Evolutionary conservation across 257 asterid genomes (phyloP).

Genomic region (Mentha longifolia): DNA sequence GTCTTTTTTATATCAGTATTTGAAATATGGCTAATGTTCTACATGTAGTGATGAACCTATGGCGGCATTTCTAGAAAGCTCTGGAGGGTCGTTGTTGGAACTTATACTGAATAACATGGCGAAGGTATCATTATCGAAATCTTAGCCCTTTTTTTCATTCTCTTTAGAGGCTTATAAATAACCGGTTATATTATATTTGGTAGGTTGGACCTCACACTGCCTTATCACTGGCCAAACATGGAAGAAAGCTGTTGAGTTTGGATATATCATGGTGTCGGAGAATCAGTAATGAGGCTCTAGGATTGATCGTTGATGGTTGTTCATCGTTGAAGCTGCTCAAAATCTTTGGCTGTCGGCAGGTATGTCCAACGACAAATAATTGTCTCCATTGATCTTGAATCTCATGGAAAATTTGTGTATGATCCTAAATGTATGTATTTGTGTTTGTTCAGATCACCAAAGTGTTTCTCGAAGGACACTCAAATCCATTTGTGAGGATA

Average conservation of each 20-base stretch:
- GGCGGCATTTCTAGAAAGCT: slow-evolving; percentile 81
- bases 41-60: slow-evolving; percentile 71
- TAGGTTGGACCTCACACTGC: slow-evolving; percentile 70
- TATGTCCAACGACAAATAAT: slow-evolving; percentile 28
- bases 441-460: slow-evolving; percentile 59
- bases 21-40: slow-evolving; percentile 26
- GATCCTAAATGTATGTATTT: slow-evolving; percentile 3
- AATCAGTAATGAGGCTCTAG: slow-evolving; percentile 64
- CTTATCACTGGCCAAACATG: slow-evolving; percentile 60
- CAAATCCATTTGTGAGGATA: slow-evolving; percentile 59
- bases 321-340: slow-evolving; percentile 69
- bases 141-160: not conserved
- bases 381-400: not conserved
- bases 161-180: slow-evolving; percentile 26
- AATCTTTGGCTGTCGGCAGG: slow-evolving; percentile 87
- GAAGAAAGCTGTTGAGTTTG: slow-evolving; percentile 59
- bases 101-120: slow-evolving; percentile 65
- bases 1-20: not conserved
- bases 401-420: not conserved
- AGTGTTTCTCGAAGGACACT: slow-evolving; percentile 59
- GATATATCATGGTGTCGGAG: slow-evolving; percentile 83
- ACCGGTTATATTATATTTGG: slow-evolving; percentile 23
- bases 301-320: slow-evolving; percentile 78
- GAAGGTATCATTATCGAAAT: slow-evolving; percentile 46
- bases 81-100: slow-evolving; percentile 69